Conservation (phyloP, 331 rosid genomes). For the Stylosanthes scabra region DNA sequence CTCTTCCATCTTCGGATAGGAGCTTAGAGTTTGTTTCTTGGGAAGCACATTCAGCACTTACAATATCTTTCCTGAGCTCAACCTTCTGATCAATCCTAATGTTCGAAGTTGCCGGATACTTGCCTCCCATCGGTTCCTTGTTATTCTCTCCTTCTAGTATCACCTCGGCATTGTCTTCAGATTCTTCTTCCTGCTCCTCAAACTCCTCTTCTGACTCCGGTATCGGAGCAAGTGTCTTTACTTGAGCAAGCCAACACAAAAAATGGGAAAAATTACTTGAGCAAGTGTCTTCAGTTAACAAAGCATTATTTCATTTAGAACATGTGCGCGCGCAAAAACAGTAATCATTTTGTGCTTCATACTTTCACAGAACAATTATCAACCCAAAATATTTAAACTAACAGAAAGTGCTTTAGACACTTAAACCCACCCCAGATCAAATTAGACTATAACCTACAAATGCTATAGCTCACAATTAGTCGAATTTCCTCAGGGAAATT, state of each 20-base stretch:
- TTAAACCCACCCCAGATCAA: too few species aligned
- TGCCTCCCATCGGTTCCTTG: conserved; percentile 40
- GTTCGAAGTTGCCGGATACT: conserved; percentile 30
- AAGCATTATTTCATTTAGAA: conserved; percentile 1
- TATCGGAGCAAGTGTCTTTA: conserved; percentile 98
- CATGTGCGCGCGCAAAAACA: too few species aligned
- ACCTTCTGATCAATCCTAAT: conserved; percentile 40
- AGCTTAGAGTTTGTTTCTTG: conserved; percentile 40
- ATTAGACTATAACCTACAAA: neutral
- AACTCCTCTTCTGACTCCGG: conserved; percentile 91
- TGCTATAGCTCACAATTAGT: neutral
- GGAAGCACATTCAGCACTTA: conserved; percentile 31
- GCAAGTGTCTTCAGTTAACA: too few species aligned
- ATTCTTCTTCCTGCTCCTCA: conserved; percentile 70
- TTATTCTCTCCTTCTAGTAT: conserved; percentile 36
- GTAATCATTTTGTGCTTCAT: too few species aligned
- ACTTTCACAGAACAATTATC: too few species aligned
- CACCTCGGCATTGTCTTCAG: conserved; percentile 35
- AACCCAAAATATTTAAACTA: too few species aligned
- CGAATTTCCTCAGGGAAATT: neutral
- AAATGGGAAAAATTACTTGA: too few species aligned
- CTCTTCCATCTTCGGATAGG: conserved; percentile 50
- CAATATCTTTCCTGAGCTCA: conserved; percentile 42
- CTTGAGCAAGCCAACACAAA: conserved; percentile 65
- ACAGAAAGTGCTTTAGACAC: too few species aligned